Base-by-base conservation (phyloP, 768 basidiomycete genomes). In the Tulasnella sp. region DNA sequence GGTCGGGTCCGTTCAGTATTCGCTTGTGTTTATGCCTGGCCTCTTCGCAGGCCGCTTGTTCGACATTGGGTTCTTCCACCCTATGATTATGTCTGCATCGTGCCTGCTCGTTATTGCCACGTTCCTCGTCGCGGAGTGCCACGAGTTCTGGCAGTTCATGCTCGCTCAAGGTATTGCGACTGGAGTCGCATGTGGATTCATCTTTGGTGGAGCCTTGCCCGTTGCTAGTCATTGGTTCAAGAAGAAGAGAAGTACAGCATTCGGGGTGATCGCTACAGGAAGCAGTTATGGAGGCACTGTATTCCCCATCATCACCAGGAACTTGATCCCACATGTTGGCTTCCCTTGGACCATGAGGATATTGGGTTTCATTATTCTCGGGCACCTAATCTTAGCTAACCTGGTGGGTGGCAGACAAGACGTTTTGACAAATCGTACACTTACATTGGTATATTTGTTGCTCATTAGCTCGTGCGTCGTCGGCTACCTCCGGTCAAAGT, bases 341-440 rank as follows among this genome's bases (percentile, higher is more conserved):
- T 94, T 93, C 83, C 85, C 86, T 79, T 94, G 92, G 93, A 92
- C 92, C 0, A 89, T 92, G 87, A 87, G 93, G 16, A 88, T 91
- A 42, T 83, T 93, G 61, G 92, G 89, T 2, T 89, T 93, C 79
- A 88, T 92, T 11, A 82, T 92, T 0, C 79, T 91, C 0, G 79
- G 86, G 18, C 82, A 87, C 1, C 85, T 93, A 4, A 87, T 87
- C 1, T 82, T 88, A 16, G 86, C 88, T 18, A 92, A 91, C 82
- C 77, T 92, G 70, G 87, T 88, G 75, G 79, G 83, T 80, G 32
- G 23, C 46, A 15, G 69, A n/a, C 39, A 51, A 23, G 61, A 16
- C 29, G 74, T 51, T 23, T 20, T 37, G 16, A 39, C 16, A 7
- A 42, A 86, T 83, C 79, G 61, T 51, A 81, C n/a, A 48, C 42